A percentile compares a stretch with the other conserved stretches of the same genome.
phyloP scores from a whole-genome alignment of 805 yeast genomes.

The Candida fluviatilis region DNA sequence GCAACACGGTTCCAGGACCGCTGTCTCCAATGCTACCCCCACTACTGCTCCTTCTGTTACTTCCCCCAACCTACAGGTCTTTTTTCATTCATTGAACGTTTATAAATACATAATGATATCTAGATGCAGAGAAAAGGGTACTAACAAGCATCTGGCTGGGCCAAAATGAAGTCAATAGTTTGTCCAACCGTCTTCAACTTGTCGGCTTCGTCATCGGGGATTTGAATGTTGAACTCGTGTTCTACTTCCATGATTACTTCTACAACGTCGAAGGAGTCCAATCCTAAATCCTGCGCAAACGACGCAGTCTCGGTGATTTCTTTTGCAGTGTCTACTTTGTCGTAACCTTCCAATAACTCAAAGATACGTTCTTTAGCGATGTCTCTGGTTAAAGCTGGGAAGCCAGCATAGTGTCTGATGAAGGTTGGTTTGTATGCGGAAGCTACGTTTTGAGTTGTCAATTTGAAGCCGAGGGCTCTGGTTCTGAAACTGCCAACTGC shows the following conservation, averaged over 20 bases:
- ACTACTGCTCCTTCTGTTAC: too few species aligned
- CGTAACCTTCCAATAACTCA: constrained; percentile 63
- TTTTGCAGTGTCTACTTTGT: constrained; percentile 42
- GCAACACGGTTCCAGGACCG: too few species aligned
- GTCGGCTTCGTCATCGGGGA: constrained; percentile 46
- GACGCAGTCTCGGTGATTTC: constrained; percentile 35
- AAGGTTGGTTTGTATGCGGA: constrained; percentile 4
- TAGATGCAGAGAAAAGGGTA: not conserved
- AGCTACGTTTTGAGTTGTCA: not conserved
- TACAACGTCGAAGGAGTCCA: constrained; percentile 45
- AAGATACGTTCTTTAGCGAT: constrained; percentile 56
- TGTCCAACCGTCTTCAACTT: constrained; percentile 44
- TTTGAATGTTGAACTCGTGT: constrained; percentile 45
- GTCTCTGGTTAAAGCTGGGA: constrained; percentile 61
- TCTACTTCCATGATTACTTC: constrained; percentile 46
- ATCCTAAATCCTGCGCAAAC: constrained; percentile 39
- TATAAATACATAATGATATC: too few species aligned
- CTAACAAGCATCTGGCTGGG: constrained; percentile 41
- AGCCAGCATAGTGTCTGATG: constrained; percentile 47
- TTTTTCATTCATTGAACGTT: not conserved
- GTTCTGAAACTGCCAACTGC: not conserved
- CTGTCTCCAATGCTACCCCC: too few species aligned
- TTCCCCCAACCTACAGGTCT: too few species aligned
- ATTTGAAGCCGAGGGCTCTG: not conserved
- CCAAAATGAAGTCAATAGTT: constrained; percentile 37